Percentiles rank a stretch among this genome's conserved stretches.
These are phyloP conservation scores for Fusarium sp. DNA, from an alignment of 2,329 filamentous ascomycete species.

Conservation along the genomic window DNA sequence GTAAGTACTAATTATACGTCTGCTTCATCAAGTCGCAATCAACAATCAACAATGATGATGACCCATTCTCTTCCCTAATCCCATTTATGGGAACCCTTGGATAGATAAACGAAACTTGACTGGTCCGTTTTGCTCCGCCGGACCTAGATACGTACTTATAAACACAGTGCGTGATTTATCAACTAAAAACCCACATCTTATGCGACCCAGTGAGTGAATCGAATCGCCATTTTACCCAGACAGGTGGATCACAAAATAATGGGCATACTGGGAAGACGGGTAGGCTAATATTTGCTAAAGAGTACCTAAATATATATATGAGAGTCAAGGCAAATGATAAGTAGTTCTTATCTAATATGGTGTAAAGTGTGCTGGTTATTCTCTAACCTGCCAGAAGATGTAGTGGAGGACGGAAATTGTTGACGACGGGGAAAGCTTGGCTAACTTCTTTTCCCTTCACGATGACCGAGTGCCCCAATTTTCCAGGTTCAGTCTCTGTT, in stretches of 20 bases:
- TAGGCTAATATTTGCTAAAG: no score
- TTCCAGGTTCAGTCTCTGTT: slow-evolving; percentile 7
- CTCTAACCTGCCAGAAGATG: no score
- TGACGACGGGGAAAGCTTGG: slow-evolving; percentile 22
- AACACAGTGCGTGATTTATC: slow-evolving; percentile 39
- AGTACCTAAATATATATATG: no score
- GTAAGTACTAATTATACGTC: no score
- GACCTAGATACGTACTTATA: slow-evolving; percentile 10
- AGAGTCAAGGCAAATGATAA: no score
- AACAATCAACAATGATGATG: neutral
- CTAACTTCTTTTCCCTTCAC: slow-evolving; percentile 21
- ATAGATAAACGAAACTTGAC: slow-evolving; percentile 14
- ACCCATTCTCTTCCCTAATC: slow-evolving; percentile 10
- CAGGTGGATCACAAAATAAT: no score
- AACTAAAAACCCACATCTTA: slow-evolving; percentile 35
- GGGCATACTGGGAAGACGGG: no score
- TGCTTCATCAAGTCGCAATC: neutral
- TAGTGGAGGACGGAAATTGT: slow-evolving; percentile 30
- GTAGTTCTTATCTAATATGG: no score
- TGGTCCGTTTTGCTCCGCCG: slow-evolving; percentile 22
- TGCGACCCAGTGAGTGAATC: slow-evolving; percentile 39
- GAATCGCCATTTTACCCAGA: slow-evolving; percentile 32
- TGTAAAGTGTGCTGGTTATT: no score
- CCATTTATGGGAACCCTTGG: slow-evolving; percentile 1
- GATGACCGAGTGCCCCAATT: slow-evolving; percentile 26